These are phyloP conservation scores for Cyberlindnera xishuangbannaensis DNA, from an alignment of 805 yeast genomes.

Conservation along the genomic window DNA sequence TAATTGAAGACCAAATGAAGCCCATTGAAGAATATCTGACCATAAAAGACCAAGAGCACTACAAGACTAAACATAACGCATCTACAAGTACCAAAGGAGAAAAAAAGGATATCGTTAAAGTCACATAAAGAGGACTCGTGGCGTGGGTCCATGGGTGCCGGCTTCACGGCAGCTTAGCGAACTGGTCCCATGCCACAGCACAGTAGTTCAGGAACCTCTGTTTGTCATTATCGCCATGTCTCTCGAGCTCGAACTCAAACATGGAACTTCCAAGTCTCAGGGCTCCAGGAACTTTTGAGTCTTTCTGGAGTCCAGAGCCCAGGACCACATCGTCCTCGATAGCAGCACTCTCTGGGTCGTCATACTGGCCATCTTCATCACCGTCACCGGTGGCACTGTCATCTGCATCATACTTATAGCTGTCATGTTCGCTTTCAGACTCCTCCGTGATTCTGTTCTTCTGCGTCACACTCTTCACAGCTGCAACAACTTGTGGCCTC, in stretches of 20 bases:
- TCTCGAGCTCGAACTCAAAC: conserved; percentile 21
- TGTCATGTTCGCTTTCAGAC: conserved; percentile 10
- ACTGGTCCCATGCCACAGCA: conserved; percentile 32
- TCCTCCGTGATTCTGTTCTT: conserved; percentile 13
- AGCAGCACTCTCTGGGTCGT: conserved; percentile 30
- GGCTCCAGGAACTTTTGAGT: conserved; percentile 13
- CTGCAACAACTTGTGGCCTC: conserved; percentile 12
- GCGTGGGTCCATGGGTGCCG: not conserved
- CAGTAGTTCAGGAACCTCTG: conserved; percentile 29
- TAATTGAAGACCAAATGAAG: no score
- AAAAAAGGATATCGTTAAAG: no score
- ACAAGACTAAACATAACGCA: no score
- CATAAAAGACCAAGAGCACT: no score
- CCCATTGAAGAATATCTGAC: no score
- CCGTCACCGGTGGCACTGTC: no score
- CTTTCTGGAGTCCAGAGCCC: conserved; percentile 11
- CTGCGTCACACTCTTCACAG: conserved; percentile 1
- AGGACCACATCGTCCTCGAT: conserved; percentile 30
- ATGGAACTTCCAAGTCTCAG: conserved; percentile 17
- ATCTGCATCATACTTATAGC: conserved; percentile 17
- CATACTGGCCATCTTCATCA: conserved; percentile 19
- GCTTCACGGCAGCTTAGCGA: conserved; percentile 6
- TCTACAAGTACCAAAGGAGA: no score
- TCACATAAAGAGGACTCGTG: no score
- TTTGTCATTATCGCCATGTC: conserved; percentile 17